phyloP scores from a whole-genome alignment of 345 rosid genomes.

The Hibiscus syriacus region DNA sequence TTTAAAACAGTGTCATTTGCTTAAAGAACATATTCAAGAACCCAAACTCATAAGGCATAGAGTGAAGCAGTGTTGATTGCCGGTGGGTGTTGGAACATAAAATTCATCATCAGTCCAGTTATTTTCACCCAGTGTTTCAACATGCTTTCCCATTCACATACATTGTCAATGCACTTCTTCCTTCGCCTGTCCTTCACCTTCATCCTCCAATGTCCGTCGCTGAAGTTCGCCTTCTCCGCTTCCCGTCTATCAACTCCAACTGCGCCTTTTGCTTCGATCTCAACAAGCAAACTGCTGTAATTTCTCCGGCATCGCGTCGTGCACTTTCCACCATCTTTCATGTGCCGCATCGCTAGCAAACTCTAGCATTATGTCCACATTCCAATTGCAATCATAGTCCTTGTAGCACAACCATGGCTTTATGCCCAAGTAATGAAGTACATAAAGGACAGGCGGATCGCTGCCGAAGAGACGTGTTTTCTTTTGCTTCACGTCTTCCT shows the following conservation, averaged over 20 bases:
- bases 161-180: constrained; percentile 63
- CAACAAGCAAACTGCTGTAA: constrained; percentile 75
- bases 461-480: background rate
- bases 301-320: constrained; percentile 80
- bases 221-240: constrained; percentile 65
- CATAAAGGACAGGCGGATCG: constrained; percentile 47
- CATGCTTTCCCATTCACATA: constrained; percentile 91
- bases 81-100: constrained; percentile 68
- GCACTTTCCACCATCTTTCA: constrained; percentile 85
- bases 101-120: constrained; percentile 69
- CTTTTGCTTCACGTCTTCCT: background rate
- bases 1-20: too few species aligned
- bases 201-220: constrained; percentile 66
- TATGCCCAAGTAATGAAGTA: constrained; percentile 77
- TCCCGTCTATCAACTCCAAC: constrained; percentile 68
- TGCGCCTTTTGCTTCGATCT: constrained; percentile 90
- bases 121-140: constrained; percentile 75
- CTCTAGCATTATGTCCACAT: constrained; percentile 75
- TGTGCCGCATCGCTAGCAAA: constrained; percentile 91
- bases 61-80: too few species aligned
- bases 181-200: constrained; percentile 51
- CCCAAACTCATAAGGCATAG: too few species aligned
- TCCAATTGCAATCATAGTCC: constrained; percentile 95
- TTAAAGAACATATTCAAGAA: too few species aligned
- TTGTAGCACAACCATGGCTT: constrained; percentile 92